Evolutionary conservation across 2,329 filamentous ascomycete genomes (phyloP).

Genomic region (Ceratocystis smalleyi): DNA sequence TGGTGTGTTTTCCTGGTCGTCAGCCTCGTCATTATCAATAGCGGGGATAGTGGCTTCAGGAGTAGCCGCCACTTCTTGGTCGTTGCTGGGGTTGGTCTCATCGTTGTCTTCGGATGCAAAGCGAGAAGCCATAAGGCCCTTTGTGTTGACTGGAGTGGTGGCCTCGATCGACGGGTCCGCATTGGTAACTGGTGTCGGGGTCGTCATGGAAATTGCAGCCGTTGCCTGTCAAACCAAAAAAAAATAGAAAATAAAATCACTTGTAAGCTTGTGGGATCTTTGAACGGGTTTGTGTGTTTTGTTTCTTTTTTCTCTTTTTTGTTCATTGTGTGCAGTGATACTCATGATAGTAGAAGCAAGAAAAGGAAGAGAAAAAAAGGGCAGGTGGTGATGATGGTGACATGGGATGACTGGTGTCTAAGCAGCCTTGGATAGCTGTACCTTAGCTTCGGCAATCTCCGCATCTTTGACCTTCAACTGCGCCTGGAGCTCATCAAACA

Average conservation of each 20-base stretch:
- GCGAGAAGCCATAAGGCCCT: conserved; percentile 40
- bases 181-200: background rate
- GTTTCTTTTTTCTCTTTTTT: conserved; percentile 5
- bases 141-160: conserved; percentile 25
- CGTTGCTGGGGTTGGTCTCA: conserved; percentile 24
- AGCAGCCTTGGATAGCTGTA: conserved; percentile 23
- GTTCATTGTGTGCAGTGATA: conserved; percentile 2
- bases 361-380: conserved; percentile 3
- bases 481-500: conserved; percentile 35
- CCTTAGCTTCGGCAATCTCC: conserved; percentile 46
- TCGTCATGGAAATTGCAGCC: conserved; percentile 13
- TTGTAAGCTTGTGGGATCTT: conserved; percentile 13
- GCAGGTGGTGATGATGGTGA: conserved; percentile 11
- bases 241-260: conserved; percentile 9
- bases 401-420: conserved; percentile 16
- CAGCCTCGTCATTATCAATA: background rate
- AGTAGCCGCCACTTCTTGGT: conserved; percentile 19
- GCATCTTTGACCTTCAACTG: conserved; percentile 48
- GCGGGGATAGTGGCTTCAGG: background rate
- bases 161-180: conserved; percentile 1
- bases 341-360: conserved; percentile 7
- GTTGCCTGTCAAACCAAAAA: conserved; percentile 16
- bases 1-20: conserved; percentile 1
- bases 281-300: background rate
- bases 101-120: conserved; percentile 22